phyloP scores from a whole-genome alignment of 73 alveolate genomes.

The Blepharisma japonicum region DNA sequence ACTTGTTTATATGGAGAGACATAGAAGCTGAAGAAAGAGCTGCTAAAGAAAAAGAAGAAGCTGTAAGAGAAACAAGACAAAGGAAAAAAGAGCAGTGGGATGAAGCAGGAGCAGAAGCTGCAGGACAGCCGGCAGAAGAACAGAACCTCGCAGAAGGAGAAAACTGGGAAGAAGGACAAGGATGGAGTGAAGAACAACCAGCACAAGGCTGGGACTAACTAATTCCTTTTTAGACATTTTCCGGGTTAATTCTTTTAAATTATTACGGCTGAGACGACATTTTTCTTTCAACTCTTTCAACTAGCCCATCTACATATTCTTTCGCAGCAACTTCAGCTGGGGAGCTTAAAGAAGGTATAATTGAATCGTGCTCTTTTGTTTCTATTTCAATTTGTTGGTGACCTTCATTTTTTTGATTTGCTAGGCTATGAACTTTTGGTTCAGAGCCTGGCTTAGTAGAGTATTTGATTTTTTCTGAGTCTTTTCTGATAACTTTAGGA shows the following conservation, averaged over 20 bases:
- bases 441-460: neutral
- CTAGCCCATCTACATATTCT: neutral
- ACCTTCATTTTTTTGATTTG: neutral
- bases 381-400: neutral
- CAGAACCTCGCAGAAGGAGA: too few species aligned
- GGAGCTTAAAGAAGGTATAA: neutral
- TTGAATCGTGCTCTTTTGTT: neutral
- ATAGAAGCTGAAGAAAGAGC: neutral
- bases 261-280: constrained; percentile 15
- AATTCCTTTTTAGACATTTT: too few species aligned
- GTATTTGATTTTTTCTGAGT: neutral
- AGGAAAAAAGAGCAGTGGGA: too few species aligned
- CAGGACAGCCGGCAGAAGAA: too few species aligned
- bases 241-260: neutral
- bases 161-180: too few species aligned
- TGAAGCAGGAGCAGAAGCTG: too few species aligned
- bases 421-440: neutral
- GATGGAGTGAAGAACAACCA: too few species aligned
- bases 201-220: too few species aligned
- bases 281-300: constrained; percentile 1
- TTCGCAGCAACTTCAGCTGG: constrained; percentile 10
- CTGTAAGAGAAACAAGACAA: constrained; percentile 21
- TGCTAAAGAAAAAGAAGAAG: constrained; percentile 38
- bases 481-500: neutral
- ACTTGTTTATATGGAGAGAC: constrained; percentile 45